Evolutionary conservation across 225 moss, liverwort and hornwort species (phyloP).

Genomic region (Physcomitrium patens): DNA sequence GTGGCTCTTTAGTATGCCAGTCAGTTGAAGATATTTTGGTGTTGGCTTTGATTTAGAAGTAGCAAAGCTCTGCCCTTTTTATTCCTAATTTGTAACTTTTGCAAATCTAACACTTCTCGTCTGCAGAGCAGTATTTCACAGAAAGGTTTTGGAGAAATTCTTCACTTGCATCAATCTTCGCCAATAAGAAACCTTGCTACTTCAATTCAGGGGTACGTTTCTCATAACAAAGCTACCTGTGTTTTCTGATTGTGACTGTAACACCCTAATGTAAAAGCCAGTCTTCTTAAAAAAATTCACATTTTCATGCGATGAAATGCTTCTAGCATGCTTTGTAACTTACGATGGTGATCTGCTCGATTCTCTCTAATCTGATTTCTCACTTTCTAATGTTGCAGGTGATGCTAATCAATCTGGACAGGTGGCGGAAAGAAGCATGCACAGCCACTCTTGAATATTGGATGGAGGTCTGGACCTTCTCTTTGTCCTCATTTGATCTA

Average conservation of each 20-base stretch:
- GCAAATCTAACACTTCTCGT: conserved; percentile 35
- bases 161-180: conserved; percentile 41
- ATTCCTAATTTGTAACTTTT: conserved; percentile 7
- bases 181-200: conserved; percentile 37
- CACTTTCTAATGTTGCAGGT: conserved; percentile 25
- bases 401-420: conserved; percentile 51
- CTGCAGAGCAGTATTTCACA: conserved; percentile 51
- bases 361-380: neutral
- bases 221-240: neutral
- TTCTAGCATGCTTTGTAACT: neutral
- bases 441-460: conserved; percentile 46
- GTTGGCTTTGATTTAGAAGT: neutral
- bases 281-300: conserved; percentile 7
- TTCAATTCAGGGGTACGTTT: conserved; percentile 45
- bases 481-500: neutral
- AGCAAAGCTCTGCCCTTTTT: neutral
- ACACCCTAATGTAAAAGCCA: neutral
- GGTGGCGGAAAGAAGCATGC: conserved; percentile 41
- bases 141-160: conserved; percentile 37
- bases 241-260: neutral
- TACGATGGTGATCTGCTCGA: neutral
- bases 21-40: neutral
- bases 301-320: neutral
- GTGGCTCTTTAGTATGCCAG: neutral
- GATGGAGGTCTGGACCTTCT: conserved; percentile 39